Base-by-base conservation (phyloP, 2,329 filamentous ascomycete species). In the Calonectria ilicicola region DNA sequence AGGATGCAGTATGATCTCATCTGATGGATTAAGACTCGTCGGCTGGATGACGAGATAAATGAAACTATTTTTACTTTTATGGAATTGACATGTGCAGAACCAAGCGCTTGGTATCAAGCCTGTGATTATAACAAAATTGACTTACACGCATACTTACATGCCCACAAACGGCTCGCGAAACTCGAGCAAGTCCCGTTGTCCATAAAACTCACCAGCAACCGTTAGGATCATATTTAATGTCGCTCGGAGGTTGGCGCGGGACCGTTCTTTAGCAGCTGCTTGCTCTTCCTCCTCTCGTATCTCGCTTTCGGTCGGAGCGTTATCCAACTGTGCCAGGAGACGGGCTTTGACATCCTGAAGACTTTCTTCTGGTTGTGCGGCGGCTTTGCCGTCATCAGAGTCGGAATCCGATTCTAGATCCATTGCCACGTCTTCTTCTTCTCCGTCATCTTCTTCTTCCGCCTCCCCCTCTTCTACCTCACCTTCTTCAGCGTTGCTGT, bases 201-300 rank as follows among this genome's bases (percentile, higher is more conserved):
- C 95, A 84, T 96, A 98, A 76, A 94, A 91, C 84, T 98, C 95
- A 78, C 95, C 96, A 60, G 94, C 93, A 42, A 98, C 89, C 0
- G 94, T 97, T 77, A 98, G 87, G 66, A 98, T 94, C 95, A 98
- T 98, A 84, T 97, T 96, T 40, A 98, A 87, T 47, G 95, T 95
- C n/a, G 92, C 93, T 32, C 90, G 87, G 86, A 87, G 88, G 81
- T 89, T 91, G 78, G 86, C 83, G 46, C 84, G 85, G 46, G 82
- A 81, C n/a, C 86, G 82, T 42, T 79, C 75, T 70, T 76, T 77
- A 4, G 80, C 78, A 3, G 74, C 76, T 63, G 83, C 79, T 53
- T 78, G 78, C 29, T 82, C 67, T 9, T 74, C 72, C n/a, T 74
- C 69, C 21, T 78, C 72, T 21, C 80, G 75, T 1, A 29, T 74